phyloP scores from a whole-genome alignment of 768 basidiomycete genomes.

The Sporobolomyces phaffii region DNA sequence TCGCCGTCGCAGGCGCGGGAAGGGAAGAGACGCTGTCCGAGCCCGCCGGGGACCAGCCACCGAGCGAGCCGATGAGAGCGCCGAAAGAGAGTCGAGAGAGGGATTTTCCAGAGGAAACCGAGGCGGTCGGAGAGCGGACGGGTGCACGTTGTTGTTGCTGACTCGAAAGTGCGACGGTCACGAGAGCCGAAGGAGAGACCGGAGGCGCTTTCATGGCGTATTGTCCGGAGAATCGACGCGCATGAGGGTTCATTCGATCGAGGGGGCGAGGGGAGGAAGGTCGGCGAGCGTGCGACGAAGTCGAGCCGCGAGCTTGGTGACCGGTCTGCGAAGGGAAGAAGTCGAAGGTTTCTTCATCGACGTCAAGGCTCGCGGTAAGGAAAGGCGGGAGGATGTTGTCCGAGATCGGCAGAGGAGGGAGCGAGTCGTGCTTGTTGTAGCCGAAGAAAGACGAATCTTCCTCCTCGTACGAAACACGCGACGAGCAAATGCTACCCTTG shows the following conservation, averaged over 20 bases:
- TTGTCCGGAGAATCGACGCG: constrained; percentile 30
- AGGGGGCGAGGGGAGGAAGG: constrained; percentile 35
- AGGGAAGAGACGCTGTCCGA: neutral
- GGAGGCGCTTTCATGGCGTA: constrained; percentile 25
- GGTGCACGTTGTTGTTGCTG: constrained; percentile 1
- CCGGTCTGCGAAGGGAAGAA: constrained; percentile 10
- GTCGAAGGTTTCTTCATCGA: constrained; percentile 31
- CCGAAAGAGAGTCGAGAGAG: constrained; percentile 33
- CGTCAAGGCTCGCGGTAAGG: constrained; percentile 32
- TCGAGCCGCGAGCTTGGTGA: constrained; percentile 9
- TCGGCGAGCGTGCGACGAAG: constrained; percentile 32
- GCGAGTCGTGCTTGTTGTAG: constrained; percentile 39
- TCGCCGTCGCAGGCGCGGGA: neutral
- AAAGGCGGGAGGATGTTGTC: constrained; percentile 34
- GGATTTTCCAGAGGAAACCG: constrained; percentile 1
- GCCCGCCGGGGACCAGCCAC: constrained; percentile 27
- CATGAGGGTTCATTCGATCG: constrained; percentile 29
- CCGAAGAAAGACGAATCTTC: constrained; percentile 37
- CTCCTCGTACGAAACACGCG: constrained; percentile 29
- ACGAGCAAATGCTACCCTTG: constrained; percentile 27
- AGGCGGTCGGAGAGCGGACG: neutral
- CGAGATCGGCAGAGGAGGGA: constrained; percentile 33
- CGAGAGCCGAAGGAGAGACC: constrained; percentile 29
- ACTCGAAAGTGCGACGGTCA: constrained; percentile 9
- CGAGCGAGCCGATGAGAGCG: constrained; percentile 25